Evolutionary conservation across 1,284 basidiomycete genomes (phyloP).

Genomic region (Ustilago curta): DNA sequence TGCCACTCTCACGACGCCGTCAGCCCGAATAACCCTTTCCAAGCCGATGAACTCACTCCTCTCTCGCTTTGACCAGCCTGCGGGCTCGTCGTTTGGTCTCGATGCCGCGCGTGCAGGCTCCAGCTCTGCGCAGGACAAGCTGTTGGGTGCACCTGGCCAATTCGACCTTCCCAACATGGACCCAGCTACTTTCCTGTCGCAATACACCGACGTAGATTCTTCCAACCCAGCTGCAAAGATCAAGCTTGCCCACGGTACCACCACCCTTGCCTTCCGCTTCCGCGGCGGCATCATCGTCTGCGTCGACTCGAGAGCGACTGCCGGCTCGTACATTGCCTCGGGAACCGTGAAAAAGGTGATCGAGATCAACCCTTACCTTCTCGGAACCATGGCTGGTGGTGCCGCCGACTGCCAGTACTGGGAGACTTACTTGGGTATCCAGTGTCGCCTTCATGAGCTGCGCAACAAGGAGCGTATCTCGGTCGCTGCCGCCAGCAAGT

Average conservation of each 20-base stretch:
- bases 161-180: constrained; percentile 60
- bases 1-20: too few relatives aligned
- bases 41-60: constrained; percentile 58
- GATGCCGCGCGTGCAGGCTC: constrained; percentile 15
- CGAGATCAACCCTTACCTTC: constrained; percentile 97
- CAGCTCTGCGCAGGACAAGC: constrained; percentile 16
- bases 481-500: constrained; percentile 97
- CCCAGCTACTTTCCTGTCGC: constrained; percentile 63
- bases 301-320: constrained; percentile 96
- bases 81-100: constrained; percentile 17
- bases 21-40: not conserved
- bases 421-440: constrained; percentile 93
- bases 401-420: constrained; percentile 73
- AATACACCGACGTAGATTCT: constrained; percentile 68
- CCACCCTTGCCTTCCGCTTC: constrained; percentile 96
- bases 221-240: constrained; percentile 73
- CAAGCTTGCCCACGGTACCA: constrained; percentile 99
- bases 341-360: constrained; percentile 77
- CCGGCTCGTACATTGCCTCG: constrained; percentile 92
- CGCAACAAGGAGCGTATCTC: constrained; percentile 97
- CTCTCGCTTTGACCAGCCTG: constrained; percentile 46
- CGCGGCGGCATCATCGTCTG: constrained; percentile 96
- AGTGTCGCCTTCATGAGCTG: constrained; percentile 95
- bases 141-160: constrained; percentile 46
- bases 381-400: constrained; percentile 99